These are phyloP conservation scores for Nissolia schottii DNA, from an alignment of 306 rosid genomes.

Conservation along the genomic window DNA sequence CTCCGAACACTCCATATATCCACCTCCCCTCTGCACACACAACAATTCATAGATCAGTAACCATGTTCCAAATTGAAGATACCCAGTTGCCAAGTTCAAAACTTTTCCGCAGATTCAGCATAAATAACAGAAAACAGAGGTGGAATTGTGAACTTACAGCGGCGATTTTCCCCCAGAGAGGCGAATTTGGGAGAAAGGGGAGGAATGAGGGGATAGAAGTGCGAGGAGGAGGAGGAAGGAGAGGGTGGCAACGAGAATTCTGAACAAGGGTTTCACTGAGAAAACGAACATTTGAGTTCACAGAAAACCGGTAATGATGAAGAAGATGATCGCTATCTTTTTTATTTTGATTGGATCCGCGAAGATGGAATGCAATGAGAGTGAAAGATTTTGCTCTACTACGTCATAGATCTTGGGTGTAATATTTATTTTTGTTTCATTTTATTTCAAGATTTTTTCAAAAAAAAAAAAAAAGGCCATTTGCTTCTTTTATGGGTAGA, in stretches of 20 bases:
- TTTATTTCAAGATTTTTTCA: no score
- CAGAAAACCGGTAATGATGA: background rate
- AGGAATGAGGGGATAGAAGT: slow-evolving; percentile 44
- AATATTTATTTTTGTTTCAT: no score
- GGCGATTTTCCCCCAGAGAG: slow-evolving; percentile 27
- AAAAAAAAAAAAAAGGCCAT: no score
- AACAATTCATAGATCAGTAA: slow-evolving; percentile 16
- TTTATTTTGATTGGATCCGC: background rate
- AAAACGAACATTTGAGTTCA: slow-evolving; percentile 56
- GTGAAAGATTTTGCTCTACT: background rate
- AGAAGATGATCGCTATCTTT: background rate
- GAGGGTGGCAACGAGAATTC: slow-evolving; percentile 39
- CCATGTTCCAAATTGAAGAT: slow-evolving; percentile 2
- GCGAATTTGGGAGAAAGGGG: slow-evolving; percentile 31
- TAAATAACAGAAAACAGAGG: background rate
- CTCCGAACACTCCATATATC: slow-evolving; percentile 82
- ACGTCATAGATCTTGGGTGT: background rate
- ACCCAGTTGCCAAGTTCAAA: slow-evolving; percentile 8
- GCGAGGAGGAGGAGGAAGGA: slow-evolving; percentile 39
- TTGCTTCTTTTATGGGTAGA: no score
- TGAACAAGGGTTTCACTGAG: slow-evolving; percentile 62
- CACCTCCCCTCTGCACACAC: slow-evolving; percentile 42
- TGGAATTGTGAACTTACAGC: slow-evolving; percentile 35
- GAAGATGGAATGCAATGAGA: background rate
- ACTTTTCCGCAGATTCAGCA: background rate